Percentiles rank a stretch among this genome's conserved stretches.
phyloP scores from a whole-genome alignment of 2,329 filamentous ascomycete species.

The Fusarium praegraminearum region DNA sequence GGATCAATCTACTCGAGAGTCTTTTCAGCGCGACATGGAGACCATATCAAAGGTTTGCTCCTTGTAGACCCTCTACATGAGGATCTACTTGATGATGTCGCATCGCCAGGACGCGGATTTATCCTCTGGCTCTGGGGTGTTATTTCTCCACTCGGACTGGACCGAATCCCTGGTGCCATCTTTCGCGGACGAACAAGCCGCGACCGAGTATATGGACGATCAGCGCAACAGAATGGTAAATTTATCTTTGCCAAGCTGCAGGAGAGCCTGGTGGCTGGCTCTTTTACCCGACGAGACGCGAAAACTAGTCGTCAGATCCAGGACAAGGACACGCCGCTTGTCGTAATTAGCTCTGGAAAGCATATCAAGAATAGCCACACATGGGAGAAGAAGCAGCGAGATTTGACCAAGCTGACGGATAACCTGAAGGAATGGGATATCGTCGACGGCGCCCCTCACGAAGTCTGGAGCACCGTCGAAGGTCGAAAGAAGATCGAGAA shows the following conservation, averaged over 20 bases:
- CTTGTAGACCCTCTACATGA: conserved; percentile 92
- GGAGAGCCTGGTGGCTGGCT: conserved; percentile 88
- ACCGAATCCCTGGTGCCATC: conserved; percentile 82
- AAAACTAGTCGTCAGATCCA: conserved; percentile 83
- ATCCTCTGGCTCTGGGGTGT: conserved; percentile 87
- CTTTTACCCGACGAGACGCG: conserved; percentile 86
- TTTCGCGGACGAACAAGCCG: conserved; percentile 83
- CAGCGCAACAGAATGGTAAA: conserved; percentile 83
- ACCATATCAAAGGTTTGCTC: conserved; percentile 80
- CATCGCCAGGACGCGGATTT: conserved; percentile 78
- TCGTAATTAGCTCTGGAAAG: conserved; percentile 84
- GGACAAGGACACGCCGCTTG: conserved; percentile 77
- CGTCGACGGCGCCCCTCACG: conserved; percentile 84
- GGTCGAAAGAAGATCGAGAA: conserved; percentile 83
- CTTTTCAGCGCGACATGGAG: conserved; percentile 85
- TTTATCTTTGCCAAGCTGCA: conserved; percentile 92
- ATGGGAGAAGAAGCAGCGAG: conserved; percentile 89
- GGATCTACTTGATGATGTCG: conserved; percentile 78
- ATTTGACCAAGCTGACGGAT: conserved; percentile 82
- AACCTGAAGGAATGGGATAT: conserved; percentile 88
- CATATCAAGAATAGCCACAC: conserved; percentile 72
- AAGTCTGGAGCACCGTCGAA: conserved; percentile 83
- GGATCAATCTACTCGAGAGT: conserved; percentile 92
- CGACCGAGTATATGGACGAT: conserved; percentile 86
- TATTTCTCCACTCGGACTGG: conserved; percentile 86